Evolutionary conservation across 305 asterid species (phyloP).

Genomic region (Ajuga reptans): DNA sequence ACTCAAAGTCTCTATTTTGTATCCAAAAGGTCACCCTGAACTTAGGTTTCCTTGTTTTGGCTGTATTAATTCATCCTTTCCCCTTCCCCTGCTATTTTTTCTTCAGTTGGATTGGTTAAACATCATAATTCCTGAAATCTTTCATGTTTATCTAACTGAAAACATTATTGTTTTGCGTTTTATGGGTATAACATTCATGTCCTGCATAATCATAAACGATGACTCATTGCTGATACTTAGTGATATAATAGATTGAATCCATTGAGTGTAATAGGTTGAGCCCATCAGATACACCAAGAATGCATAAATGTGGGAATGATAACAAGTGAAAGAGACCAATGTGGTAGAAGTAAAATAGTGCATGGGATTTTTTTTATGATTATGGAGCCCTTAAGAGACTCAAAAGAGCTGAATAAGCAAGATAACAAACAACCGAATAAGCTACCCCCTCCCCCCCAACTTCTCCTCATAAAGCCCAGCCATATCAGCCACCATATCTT

Average conservation of each 20-base stretch:
- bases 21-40: too few relatives aligned
- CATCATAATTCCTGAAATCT: background rate
- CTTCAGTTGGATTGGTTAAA: conserved; percentile 12
- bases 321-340: background rate
- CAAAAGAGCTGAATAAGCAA: background rate
- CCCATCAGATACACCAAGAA: too few relatives aligned
- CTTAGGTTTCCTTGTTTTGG: background rate
- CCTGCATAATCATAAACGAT: background rate
- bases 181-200: background rate
- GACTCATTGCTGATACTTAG: background rate
- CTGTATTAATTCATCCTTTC: background rate
- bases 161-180: background rate
- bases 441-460: background rate
- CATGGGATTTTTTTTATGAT: background rate
- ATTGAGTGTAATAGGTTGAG: background rate
- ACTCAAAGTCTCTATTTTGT: too few relatives aligned
- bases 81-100: background rate
- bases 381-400: background rate
- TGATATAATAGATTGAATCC: background rate
- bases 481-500: too few relatives aligned
- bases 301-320: background rate
- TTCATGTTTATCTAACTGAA: background rate
- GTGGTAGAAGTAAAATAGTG: background rate
- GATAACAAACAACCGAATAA: background rate
- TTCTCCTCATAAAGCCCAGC: too few relatives aligned